phyloP scores from a whole-genome alignment of 352 stramenopile species.

The Phytophthora aleatoria region DNA sequence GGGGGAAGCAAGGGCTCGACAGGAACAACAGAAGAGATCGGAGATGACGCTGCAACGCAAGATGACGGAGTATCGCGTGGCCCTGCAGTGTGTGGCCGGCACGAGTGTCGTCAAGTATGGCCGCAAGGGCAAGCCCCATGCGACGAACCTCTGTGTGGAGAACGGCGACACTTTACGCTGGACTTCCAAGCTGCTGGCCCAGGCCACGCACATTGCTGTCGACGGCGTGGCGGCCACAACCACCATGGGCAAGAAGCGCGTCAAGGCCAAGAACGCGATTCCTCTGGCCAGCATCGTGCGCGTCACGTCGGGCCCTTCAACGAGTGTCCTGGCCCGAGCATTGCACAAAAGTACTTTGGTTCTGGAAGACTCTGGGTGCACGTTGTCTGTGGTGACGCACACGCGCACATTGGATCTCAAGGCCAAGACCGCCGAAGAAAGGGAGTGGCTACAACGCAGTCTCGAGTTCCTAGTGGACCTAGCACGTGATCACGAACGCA shows the following conservation, averaged over 20 bases:
- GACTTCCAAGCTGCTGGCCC: constrained; percentile 73
- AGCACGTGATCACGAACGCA: constrained; percentile 73
- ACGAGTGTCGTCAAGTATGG: constrained; percentile 80
- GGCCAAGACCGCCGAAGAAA: constrained; percentile 63
- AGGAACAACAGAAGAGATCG: constrained; percentile 45
- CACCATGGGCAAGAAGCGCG: constrained; percentile 51
- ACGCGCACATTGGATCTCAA: constrained; percentile 82
- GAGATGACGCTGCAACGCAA: constrained; percentile 72
- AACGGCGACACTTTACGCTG: constrained; percentile 81
- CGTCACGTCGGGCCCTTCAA: constrained; percentile 59
- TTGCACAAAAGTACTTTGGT: constrained; percentile 71
- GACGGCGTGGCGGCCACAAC: constrained; percentile 38
- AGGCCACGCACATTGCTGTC: constrained; percentile 38
- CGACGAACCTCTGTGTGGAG: constrained; percentile 74
- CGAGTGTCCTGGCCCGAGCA: constrained; percentile 67
- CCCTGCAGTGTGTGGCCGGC: constrained; percentile 77
- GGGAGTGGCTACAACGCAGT: constrained; percentile 81
- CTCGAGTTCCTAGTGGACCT: constrained; percentile 74
- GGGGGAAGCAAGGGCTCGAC: constrained; percentile 46
- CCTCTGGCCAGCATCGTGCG: constrained; percentile 59
- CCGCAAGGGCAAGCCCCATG: constrained; percentile 79
- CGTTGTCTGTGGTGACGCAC: constrained; percentile 73
- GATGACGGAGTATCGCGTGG: constrained; percentile 86
- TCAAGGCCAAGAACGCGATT: constrained; percentile 66
- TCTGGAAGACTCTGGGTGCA: constrained; percentile 68